phyloP scores from a whole-genome alignment of 2,329 filamentous ascomycete genomes.

The Trichoderma sp. region DNA sequence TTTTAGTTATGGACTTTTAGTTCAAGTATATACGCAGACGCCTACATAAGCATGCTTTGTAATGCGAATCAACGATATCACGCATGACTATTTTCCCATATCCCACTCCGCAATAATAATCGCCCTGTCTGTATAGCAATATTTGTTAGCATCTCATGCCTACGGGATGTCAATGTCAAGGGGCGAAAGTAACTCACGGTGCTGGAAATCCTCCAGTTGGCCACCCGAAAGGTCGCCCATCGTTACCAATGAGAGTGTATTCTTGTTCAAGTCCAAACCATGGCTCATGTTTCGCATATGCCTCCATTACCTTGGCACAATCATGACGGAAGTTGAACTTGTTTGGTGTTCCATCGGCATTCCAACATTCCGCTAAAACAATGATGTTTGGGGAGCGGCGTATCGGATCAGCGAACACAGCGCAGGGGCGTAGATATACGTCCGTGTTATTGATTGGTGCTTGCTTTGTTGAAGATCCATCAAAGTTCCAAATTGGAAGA shows the following conservation, averaged over 20 bases:
- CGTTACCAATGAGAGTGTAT: conserved; percentile 75
- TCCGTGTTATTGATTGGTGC: conserved; percentile 94
- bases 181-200: too few species aligned
- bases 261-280: conserved; percentile 99
- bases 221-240: conserved; percentile 82
- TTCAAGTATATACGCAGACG: too few species aligned
- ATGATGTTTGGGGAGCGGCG: conserved; percentile 86
- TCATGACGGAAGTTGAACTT: conserved; percentile 69
- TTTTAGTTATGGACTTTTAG: too few species aligned
- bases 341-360: conserved; percentile 90
- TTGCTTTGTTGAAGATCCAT: conserved; percentile 85
- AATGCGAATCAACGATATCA: too few species aligned
- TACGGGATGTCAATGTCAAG: too few species aligned
- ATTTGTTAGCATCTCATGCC: too few species aligned
- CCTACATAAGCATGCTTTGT: too few species aligned
- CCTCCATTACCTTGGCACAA: too few species aligned
- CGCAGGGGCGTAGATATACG: conserved; percentile 89
- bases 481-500: conserved; percentile 47
- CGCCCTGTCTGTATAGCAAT: too few species aligned
- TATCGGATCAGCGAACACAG: conserved; percentile 89
- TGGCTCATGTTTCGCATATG: conserved; percentile 42
- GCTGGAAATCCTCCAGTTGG: conserved; percentile 68
- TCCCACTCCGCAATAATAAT: too few species aligned
- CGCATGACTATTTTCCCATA: too few species aligned
- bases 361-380: conserved; percentile 93